Conservation (phyloP, 2,329 filamentous ascomycete species). For the Cercospora sp. region DNA sequence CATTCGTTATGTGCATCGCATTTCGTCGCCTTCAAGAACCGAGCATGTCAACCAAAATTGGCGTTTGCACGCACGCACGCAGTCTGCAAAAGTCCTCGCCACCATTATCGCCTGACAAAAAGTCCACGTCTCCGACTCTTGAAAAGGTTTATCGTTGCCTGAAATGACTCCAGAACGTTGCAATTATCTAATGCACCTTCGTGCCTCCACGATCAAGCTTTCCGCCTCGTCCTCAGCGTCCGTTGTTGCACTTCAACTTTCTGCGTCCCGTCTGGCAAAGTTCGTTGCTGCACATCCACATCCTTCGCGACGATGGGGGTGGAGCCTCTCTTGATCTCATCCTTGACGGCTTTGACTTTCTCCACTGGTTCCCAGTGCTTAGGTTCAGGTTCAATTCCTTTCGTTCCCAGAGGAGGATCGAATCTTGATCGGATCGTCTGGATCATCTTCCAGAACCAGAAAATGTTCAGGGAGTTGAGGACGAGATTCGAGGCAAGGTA, state of each 20-base stretch:
- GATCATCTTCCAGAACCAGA: conserved; percentile 89
- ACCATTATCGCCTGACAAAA: not conserved
- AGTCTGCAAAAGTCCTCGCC: not conserved
- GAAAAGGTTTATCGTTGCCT: not conserved
- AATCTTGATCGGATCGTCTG: conserved; percentile 76
- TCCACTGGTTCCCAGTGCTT: conserved; percentile 32
- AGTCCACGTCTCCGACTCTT: not conserved
- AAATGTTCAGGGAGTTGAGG: conserved; percentile 75
- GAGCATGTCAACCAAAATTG: not conserved
- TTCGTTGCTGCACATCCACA: conserved; percentile 19
- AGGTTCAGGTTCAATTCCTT: conserved; percentile 34
- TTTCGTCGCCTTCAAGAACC: not conserved
- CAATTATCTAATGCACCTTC: not conserved
- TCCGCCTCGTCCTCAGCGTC: conserved; percentile 29
- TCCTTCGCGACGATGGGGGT: conserved; percentile 28
- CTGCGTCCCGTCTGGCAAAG: conserved; percentile 24
- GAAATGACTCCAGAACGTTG: not conserved
- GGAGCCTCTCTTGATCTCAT: not conserved
- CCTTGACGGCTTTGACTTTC: conserved; percentile 22
- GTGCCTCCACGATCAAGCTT: conserved; percentile 19
- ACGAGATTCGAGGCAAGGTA: conserved; percentile 72
- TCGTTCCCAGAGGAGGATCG: conserved; percentile 55
- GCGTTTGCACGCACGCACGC: not conserved
- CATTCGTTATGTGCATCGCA: not conserved
- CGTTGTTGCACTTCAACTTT: conserved; percentile 26